Conservation (phyloP, 257 asterid genomes). For the Lycium barbarum region DNA sequence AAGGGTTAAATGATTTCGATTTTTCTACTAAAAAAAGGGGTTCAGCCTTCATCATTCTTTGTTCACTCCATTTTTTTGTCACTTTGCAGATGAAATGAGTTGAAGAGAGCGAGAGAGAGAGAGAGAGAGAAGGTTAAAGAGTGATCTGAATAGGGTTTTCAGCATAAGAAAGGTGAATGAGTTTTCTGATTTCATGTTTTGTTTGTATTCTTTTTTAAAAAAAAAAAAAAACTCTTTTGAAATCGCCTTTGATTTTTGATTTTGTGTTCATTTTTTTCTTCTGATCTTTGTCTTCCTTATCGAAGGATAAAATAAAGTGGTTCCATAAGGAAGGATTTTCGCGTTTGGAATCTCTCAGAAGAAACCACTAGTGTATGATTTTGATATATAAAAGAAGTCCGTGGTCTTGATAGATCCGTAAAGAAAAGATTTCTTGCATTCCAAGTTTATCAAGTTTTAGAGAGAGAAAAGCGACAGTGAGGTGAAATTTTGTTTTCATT, state of each 20-base stretch:
- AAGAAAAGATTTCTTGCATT: conserved; percentile 43
- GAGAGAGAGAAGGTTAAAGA: conserved; percentile 12
- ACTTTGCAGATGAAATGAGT: conserved; percentile 39
- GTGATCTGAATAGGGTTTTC: conserved; percentile 27
- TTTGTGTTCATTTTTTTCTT: conserved; percentile 22
- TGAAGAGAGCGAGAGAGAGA: conserved; percentile 34
- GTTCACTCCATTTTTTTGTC: neutral
- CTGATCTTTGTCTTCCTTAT: neutral
- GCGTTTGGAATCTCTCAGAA: conserved; percentile 47
- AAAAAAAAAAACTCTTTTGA: neutral
- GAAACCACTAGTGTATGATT: conserved; percentile 22
- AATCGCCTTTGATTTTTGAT: conserved; percentile 44
- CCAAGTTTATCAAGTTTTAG: conserved; percentile 41
- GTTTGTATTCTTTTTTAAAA: neutral
- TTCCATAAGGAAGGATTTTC: conserved; percentile 44
- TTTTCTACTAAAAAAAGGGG: neutral
- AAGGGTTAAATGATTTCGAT: neutral
- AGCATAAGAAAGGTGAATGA: conserved; percentile 40
- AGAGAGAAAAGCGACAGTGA: conserved; percentile 23
- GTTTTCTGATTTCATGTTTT: conserved; percentile 7
- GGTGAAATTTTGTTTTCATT: conserved; percentile 29
- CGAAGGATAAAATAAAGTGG: too few relatives aligned
- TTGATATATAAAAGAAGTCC: neutral
- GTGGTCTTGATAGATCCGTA: conserved; percentile 45
- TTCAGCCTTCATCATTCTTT: neutral